These are phyloP conservation scores for Arthroderma sp. DNA, from an alignment of 2,329 filamentous ascomycete genomes.

Conservation along the genomic window DNA sequence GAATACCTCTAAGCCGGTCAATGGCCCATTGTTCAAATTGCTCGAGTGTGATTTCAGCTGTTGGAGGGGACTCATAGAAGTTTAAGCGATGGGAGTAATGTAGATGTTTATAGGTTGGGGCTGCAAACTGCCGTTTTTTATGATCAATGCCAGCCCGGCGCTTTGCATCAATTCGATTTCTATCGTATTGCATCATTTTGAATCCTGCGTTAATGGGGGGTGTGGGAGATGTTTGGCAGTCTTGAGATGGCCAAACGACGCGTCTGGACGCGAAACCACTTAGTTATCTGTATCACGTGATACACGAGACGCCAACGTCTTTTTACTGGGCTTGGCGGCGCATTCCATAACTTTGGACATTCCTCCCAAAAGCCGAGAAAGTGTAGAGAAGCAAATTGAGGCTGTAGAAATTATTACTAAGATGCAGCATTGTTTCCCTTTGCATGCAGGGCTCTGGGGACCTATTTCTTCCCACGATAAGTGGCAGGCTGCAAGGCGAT, in stretches of 20 bases:
- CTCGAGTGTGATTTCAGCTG: constrained; percentile 86
- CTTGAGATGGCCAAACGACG: not conserved
- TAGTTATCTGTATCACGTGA: not conserved
- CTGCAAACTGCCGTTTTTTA: constrained; percentile 77
- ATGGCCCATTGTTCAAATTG: constrained; percentile 99
- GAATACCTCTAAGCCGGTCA: constrained; percentile 63
- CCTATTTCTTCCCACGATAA: no score
- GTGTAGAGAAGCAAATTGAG: no score
- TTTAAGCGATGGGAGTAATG: constrained; percentile 79
- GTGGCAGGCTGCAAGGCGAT: no score
- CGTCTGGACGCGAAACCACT: not conserved
- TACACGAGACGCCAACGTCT: not conserved
- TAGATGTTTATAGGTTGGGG: constrained; percentile 61
- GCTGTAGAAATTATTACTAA: no score
- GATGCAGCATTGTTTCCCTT: no score
- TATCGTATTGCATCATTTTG: constrained; percentile 35
- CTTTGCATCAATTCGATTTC: constrained; percentile 47
- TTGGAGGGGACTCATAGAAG: constrained; percentile 80
- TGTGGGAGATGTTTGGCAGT: not conserved
- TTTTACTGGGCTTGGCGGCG: no score
- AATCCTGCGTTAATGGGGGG: not conserved
- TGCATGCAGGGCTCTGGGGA: no score
- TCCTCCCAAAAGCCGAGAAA: no score
- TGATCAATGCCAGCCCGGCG: constrained; percentile 63
- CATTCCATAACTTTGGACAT: no score